Evolutionary conservation across 345 rosid species (phyloP).

Genomic region (thale cress (Arabidopsis thaliana)): TAIR10.1 NC_003074.8:9010501-9011000

Average conservation of each 20-base stretch:
- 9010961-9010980: conserved; percentile 1
- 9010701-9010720: neutral
- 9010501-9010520: neutral
- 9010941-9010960: neutral
- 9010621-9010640: neutral
- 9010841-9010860: conserved; percentile 41
- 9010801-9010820: conserved; percentile 42
- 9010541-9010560: neutral
- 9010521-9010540: neutral
- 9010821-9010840: conserved; percentile 35
- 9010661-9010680: neutral
- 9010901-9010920: conserved; percentile 42
- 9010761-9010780: neutral
- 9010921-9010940: conserved; percentile 17
- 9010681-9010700: neutral
- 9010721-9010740: conserved; percentile 1
- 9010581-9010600: neutral
- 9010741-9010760: neutral
- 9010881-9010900: conserved; percentile 39
- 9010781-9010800: conserved; percentile 13
- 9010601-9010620: neutral
- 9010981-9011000: neutral
- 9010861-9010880: conserved; percentile 39
- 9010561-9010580: neutral
- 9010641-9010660: conserved; percentile 3